Conservation (phyloP, 768 basidiomycete genomes). For the Rhizopogon sp. region DNA sequence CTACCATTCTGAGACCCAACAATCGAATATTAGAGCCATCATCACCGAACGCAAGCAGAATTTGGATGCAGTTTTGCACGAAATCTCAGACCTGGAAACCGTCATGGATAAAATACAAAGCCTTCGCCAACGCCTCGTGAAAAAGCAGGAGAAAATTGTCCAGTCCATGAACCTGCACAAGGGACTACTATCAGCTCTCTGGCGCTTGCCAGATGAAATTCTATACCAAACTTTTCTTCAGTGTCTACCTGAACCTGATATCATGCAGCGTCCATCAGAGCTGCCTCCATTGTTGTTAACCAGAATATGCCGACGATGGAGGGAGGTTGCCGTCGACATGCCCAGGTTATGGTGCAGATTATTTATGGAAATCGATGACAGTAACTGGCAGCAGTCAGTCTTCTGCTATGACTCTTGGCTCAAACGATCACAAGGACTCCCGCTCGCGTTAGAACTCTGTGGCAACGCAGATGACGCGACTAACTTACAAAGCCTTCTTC, state of each 20-base stretch:
- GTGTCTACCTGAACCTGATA: constrained; percentile 23
- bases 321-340: constrained; percentile 29
- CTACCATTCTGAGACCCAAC: not conserved
- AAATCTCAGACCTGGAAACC: constrained; percentile 8
- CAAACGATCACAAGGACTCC: constrained; percentile 11
- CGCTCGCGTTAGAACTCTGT: constrained; percentile 16
- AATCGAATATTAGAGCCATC: constrained; percentile 6
- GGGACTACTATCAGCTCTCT: constrained; percentile 26
- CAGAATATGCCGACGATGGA: constrained; percentile 39
- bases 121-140: constrained; percentile 9
- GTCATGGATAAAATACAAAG: constrained; percentile 13
- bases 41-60: constrained; percentile 12
- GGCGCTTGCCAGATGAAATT: constrained; percentile 39
- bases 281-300: constrained; percentile 34
- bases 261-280: constrained; percentile 15
- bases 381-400: constrained; percentile 5
- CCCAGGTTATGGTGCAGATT: constrained; percentile 47
- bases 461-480: not conserved
- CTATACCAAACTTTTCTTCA: constrained; percentile 41
- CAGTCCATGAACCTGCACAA: constrained; percentile 14
- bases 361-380: constrained; percentile 4
- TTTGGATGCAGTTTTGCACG: constrained; percentile 8
- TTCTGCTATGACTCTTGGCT: constrained; percentile 8
- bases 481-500: constrained; percentile 1
- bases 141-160: constrained; percentile 10